phyloP scores from a whole-genome alignment of 345 rosid genomes.

The Citrus maxima region DNA sequence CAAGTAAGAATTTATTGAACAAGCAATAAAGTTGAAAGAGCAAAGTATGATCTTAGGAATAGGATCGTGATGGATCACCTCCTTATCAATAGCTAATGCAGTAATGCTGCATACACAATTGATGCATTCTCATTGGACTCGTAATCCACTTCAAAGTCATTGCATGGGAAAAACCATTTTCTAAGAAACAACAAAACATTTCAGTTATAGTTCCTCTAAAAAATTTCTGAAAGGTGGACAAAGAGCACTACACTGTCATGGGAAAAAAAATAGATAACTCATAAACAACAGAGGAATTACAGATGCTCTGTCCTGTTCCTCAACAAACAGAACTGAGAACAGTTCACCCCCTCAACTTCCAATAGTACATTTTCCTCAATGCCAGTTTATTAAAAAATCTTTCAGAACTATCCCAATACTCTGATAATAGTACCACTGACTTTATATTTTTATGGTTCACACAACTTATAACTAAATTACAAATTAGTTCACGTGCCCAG shows the following conservation, averaged over 20 bases:
- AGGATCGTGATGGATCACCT: conserved; percentile 37
- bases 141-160: conserved; percentile 79
- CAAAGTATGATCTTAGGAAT: not conserved
- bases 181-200: not conserved
- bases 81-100: conserved; percentile 80
- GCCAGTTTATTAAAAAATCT: not conserved
- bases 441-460: not conserved
- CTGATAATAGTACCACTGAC: not conserved
- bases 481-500: not conserved
- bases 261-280: not conserved
- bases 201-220: not conserved
- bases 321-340: not conserved
- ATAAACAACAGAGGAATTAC: not conserved
- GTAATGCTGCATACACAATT: conserved; percentile 58
- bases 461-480: not conserved
- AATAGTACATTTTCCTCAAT: not conserved
- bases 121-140: conserved; percentile 75
- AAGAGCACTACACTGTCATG: not conserved
- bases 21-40: not conserved
- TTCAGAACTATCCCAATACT: not conserved
- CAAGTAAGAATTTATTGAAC: not conserved
- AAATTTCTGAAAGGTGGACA: not conserved
- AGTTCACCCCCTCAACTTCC: not conserved
- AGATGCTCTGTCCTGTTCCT: not conserved
- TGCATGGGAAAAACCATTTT: conserved; percentile 22